Evolutionary conservation across 768 basidiomycete genomes (phyloP), one percentile per base, ranked within the genome.

Genomic region (Suillus fuscotomentosus): DNA sequence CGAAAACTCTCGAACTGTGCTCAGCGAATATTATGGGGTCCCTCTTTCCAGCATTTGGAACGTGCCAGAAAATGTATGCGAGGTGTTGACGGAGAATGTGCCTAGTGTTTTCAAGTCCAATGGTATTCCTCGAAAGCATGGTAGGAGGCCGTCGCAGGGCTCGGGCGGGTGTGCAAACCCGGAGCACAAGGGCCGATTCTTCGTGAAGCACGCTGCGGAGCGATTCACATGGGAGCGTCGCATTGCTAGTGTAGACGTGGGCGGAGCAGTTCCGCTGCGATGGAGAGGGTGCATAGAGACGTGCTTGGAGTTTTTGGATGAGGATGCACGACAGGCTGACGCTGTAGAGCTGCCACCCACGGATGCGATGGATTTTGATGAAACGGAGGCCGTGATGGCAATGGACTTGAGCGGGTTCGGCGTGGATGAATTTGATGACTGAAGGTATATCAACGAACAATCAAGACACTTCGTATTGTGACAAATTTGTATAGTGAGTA

Each of bases 251-350:
- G 78, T 81, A 27, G 72, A 76, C n/a, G 76, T 88, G 0, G 84
- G 86, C 22, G 85, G 81, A 9, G 67, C 70, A 14, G 87, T 88
- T 6, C 87, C 89, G 24, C 65, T 92, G 38, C 73, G 79, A 60
- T 92, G 91, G 90, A 77, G 88, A 36, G 90, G 91, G 1, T 93
- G 91, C 73, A 71, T 76, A n/a, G 68, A 64, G 57, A 86, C 86
- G 0, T 92, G 91, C 72, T 70, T 93, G 62, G 81, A 81, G 39
- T 91, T 88, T 69, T 73, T 92, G 69, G 82, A 80, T 13, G 50
- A 65, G 13, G 17, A 54, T 42, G 27, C 9, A 42, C 11, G 11
- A 22, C 38, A 60, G 22, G n/a, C n/a, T 2, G 39, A 22, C 11
- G 27, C 56, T 27, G 8, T 27, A 36, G 54, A 61, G 31, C 22